Evolutionary conservation across 805 yeast species (phyloP).

Genomic region (Suhomyces pyralidae): DNA sequence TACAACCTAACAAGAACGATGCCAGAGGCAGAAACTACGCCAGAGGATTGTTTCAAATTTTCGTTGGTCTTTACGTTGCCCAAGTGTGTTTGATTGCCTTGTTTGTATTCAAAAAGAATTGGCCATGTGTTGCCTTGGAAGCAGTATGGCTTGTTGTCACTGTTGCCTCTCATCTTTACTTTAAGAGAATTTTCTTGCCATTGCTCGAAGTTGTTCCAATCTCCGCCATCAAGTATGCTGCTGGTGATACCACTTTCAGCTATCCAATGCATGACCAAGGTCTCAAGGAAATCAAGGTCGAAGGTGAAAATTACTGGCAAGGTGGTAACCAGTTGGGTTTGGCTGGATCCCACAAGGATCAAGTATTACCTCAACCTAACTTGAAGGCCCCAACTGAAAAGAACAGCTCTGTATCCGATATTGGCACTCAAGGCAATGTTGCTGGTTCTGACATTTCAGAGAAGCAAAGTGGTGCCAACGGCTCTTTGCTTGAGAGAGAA

Average conservation of each 20-base stretch:
- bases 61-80: conserved; percentile 68
- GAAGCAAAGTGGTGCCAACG: conserved; percentile 4
- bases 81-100: conserved; percentile 68
- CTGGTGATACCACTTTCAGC: conserved; percentile 38
- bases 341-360: conserved; percentile 16
- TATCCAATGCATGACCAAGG: conserved; percentile 72
- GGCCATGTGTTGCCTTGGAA: conserved; percentile 76
- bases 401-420: neutral
- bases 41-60: conserved; percentile 65
- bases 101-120: conserved; percentile 72
- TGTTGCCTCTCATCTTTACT: conserved; percentile 54
- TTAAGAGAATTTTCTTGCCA: conserved; percentile 59
- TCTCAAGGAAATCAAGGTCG: conserved; percentile 48
- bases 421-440: neutral
- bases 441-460: conserved; percentile 7
- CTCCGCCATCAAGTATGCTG: conserved; percentile 52
- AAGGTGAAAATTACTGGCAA: conserved; percentile 49
- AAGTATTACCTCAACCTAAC: conserved; percentile 13
- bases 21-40: conserved; percentile 74
- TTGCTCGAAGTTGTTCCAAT: conserved; percentile 68
- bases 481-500: neutral
- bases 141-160: conserved; percentile 58
- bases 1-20: conserved; percentile 54
- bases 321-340: conserved; percentile 43
- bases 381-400: neutral